Base-by-base conservation (phyloP, 371 early-diverging fungal genomes). In the Lichtheimia ornata region DNA sequence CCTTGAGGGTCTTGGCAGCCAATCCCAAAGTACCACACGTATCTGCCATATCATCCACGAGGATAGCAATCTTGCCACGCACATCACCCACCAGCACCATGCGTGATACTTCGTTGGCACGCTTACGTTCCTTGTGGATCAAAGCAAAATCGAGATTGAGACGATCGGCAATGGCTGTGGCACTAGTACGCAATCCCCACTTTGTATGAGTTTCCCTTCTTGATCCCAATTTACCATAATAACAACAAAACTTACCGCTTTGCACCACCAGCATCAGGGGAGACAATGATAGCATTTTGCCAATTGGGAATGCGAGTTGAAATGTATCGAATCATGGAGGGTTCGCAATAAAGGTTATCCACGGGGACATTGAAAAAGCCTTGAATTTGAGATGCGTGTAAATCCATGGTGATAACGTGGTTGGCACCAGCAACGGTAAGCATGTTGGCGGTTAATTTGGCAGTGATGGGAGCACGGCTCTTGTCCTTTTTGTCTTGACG, bases 311-410 rank as follows among this genome's bases (percentile, higher is more conserved):
- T 89, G 58, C 91, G 82, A 24, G 92, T 92, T 55, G 77, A 79
- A 62, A 98, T 96, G 67, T 96, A 96, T 72, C 94, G 93, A 55
- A 95, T 77, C 64, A 91, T 93, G 56, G 89, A 86, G 15, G 98
- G 99, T 81, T 97, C 94, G 20, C 91, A 94, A 63, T 93, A 94
- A 61, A 98, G 76, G 76, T 97, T 97, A 67, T 98, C 99, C 52
- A 98, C 98, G 27, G 98, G 98, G 62, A 96, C 88, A 75, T 97
- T 91, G 65, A 98, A 97, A 84, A 97, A 98, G n/a, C 99, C 99
- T 78, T 98, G 97, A 70, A 97, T 93, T 77, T 98, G 98, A 54
- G 89, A 85, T 14, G 92, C 95, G 69, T 98, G 99, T 53, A 98
- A 85, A 79, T 98, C 99, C 93, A 98, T 94, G 25, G 98, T 97